Evolutionary conservation across 2,329 filamentous ascomycete species (phyloP), one percentile per base, ranked within the genome.

Genomic region (Emergomyces pasteurianus): DNA sequence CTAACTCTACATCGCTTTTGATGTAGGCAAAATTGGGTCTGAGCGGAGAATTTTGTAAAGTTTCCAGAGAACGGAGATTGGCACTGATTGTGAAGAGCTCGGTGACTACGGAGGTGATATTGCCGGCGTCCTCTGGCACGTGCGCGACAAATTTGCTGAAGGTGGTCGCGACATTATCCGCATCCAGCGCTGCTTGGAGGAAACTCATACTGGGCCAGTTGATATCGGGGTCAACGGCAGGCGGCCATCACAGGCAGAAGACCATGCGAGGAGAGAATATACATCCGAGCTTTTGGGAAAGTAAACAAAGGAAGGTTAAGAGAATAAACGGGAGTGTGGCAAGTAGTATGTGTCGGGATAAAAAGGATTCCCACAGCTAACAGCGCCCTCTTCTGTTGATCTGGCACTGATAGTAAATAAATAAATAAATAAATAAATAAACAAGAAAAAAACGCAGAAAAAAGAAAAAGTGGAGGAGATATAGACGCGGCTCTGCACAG

Each of bases 81-180:
- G 77, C 74, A 60, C 80, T 80, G 68, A 85, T 79, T 58, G 76
- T 75, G 67, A 81, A 83, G 28, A 85, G 75, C 62, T 82, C 77
- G 60, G 79, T 77, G 58, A 85, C 80, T 34, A 81, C 70, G 38
- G 74, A 74, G 28, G 80, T 81, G 65, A 85, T 80, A 50, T 81
- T 78, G 38, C 78, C 76, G 40, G 78, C 74, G 65, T 79, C 72
- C 58, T 81, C 75, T 8, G 80, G 78, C 56, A 84, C 76, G 64
- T 77, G 75, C 60, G 74, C 73, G 58, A 80, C 72, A 68, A 84
- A 82, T 49, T 72, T 67, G 63, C 74, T 73, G 63, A 85, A 76
- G 61, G 76, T 78, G 58, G 76, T 74, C 58, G 80, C 80, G 64
- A 80, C 77, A 56, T 83, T 79, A 67, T 83, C 79, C 63, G 80